Percentiles rank a stretch among this genome's conserved stretches.
Evolutionary conservation across 306 rosid species (phyloP).

Genomic region (Cicer pinnatifidum): DNA sequence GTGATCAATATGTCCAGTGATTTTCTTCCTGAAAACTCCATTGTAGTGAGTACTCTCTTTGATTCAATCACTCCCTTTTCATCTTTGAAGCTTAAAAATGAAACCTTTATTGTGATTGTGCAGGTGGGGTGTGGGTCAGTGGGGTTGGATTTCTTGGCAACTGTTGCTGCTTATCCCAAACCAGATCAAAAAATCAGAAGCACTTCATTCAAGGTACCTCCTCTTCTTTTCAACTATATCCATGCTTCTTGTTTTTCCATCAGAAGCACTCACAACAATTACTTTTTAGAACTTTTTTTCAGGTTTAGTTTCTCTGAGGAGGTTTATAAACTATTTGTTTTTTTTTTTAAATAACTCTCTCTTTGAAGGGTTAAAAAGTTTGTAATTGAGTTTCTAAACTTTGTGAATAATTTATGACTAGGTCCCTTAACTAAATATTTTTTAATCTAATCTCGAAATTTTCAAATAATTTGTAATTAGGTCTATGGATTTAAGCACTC

Average conservation of each 20-base stretch:
- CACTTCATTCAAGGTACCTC: constrained; percentile 63
- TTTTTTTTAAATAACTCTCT: too few species aligned
- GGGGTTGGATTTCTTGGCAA: constrained; percentile 67
- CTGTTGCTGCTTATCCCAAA: constrained; percentile 66
- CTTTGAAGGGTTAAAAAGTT: too few species aligned
- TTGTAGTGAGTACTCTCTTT: constrained; percentile 55
- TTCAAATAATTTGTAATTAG: neutral
- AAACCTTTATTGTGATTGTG: constrained; percentile 24
- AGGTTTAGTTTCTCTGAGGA: too few species aligned
- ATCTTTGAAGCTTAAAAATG: constrained; percentile 30
- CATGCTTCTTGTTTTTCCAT: neutral
- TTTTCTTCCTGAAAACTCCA: constrained; percentile 51
- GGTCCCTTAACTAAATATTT: neutral
- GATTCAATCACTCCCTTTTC: neutral
- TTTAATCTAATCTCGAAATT: too few species aligned
- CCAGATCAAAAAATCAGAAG: constrained; percentile 83
- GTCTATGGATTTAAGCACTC: neutral
- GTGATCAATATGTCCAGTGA: constrained; percentile 55
- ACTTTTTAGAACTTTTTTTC: neutral
- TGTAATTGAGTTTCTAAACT: too few species aligned
- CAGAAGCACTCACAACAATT: neutral
- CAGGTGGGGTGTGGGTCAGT: constrained; percentile 72
- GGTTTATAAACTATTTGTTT: too few species aligned
- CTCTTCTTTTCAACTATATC: neutral
- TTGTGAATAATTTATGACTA: neutral